Conservation (phyloP, 2,329 filamentous ascomycete genomes). For the Xylaria sp. region DNA sequence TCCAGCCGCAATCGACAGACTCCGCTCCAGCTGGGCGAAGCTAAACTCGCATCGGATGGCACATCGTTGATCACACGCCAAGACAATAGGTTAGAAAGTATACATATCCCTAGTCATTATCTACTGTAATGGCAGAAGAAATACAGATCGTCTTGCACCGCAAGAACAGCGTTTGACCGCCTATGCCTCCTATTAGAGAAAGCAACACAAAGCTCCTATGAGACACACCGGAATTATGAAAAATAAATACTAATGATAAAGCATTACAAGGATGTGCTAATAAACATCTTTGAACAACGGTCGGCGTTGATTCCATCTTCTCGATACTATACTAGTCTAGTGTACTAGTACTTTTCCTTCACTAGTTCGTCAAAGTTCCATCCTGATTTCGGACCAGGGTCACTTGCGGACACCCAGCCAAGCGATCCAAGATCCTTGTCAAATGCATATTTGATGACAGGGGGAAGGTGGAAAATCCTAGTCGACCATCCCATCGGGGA, state of each 20-base stretch:
- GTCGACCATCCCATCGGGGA: constrained; percentile 43
- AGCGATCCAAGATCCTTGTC: constrained; percentile 42
- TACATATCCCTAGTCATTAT: constrained; percentile 26
- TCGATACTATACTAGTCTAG: background rate
- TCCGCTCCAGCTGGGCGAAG: constrained; percentile 41
- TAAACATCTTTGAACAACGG: constrained; percentile 14
- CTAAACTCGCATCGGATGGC: constrained; percentile 44
- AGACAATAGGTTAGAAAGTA: constrained; percentile 45
- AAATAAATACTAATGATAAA: too few relatives aligned
- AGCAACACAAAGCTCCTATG: background rate
- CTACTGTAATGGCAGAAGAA: constrained; percentile 31
- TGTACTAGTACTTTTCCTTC: background rate
- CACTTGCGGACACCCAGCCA: constrained; percentile 42
- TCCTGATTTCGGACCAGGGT: constrained; percentile 40
- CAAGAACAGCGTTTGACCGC: background rate
- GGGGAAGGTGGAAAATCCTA: constrained; percentile 42
- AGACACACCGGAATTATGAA: too few relatives aligned
- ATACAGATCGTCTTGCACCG: constrained; percentile 27
- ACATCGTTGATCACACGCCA: constrained; percentile 44
- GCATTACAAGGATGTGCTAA: constrained; percentile 9
- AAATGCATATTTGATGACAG: constrained; percentile 44
- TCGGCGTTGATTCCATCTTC: constrained; percentile 20
- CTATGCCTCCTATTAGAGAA: background rate
- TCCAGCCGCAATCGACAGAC: constrained; percentile 42
- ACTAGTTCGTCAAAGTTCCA: constrained; percentile 20